Conservation (phyloP, 805 yeast genomes). For the Hanseniaspora hatyaiensis region DNA sequence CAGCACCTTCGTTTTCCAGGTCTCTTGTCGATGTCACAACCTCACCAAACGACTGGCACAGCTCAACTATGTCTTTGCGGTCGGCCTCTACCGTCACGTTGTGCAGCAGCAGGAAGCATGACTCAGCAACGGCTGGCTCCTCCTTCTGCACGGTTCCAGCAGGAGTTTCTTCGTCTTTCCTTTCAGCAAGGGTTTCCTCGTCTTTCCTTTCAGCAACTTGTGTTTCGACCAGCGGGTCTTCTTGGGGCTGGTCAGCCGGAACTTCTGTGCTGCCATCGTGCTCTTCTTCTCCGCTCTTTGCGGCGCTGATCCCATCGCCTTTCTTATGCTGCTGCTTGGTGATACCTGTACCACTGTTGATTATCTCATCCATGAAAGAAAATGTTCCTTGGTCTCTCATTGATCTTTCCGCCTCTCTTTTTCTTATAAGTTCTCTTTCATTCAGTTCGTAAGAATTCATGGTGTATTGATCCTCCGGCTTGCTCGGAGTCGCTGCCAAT, state of each 20-base stretch:
- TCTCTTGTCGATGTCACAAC: slow-evolving; percentile 11
- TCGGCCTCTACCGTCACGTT: slow-evolving; percentile 13
- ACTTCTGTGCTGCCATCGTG: no score
- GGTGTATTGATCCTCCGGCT: not conserved
- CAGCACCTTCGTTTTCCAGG: not conserved
- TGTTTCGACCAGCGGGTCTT: slow-evolving; percentile 15
- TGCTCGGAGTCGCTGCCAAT: not conserved
- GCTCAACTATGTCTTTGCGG: slow-evolving; percentile 10
- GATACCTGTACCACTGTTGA: no score
- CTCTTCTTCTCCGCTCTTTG: no score
- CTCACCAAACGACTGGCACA: slow-evolving; percentile 14
- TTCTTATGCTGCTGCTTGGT: no score
- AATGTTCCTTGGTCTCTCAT: slow-evolving; percentile 14
- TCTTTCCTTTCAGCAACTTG: slow-evolving; percentile 14
- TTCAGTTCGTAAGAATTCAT: not conserved
- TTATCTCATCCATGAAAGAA: slow-evolving; percentile 12
- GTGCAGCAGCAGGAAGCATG: slow-evolving; percentile 8
- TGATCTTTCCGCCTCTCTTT: slow-evolving; percentile 15
- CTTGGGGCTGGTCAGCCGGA: no score
- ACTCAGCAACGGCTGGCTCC: slow-evolving; percentile 18
- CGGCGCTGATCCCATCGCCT: no score
- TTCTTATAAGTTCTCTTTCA: slow-evolving; percentile 12
- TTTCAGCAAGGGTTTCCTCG: slow-evolving; percentile 6
- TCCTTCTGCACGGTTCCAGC: slow-evolving; percentile 4
- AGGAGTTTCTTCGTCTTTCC: slow-evolving; percentile 5